Conservation (phyloP, 768 basidiomycete species). For the Boletus insuetus region DNA sequence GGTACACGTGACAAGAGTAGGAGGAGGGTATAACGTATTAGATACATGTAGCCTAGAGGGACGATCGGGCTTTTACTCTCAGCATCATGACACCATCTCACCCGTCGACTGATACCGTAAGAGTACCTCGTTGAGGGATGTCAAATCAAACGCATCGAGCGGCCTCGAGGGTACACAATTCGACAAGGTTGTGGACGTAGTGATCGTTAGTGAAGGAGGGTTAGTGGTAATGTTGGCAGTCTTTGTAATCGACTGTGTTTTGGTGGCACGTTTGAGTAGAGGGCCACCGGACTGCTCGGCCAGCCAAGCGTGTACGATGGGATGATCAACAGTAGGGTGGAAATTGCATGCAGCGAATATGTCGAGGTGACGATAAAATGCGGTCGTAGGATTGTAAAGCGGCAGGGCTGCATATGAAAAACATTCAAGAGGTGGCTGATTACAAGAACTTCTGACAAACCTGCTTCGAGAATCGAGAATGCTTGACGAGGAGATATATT, state of each 20-base stretch:
- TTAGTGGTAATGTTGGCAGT: not conserved
- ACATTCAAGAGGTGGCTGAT: not conserved
- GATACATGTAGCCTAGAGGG: not conserved
- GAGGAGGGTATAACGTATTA: constrained; percentile 6
- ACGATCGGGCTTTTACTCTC: too few relatives aligned
- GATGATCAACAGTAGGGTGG: constrained; percentile 39
- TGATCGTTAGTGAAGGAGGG: constrained; percentile 12
- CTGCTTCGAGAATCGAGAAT: constrained; percentile 39
- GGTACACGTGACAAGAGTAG: constrained; percentile 10
- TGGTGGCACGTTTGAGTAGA: constrained; percentile 10
- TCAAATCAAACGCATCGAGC: constrained; percentile 22
- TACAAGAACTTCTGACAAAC: constrained; percentile 25
- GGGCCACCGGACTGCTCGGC: constrained; percentile 25
- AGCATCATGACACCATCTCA: constrained; percentile 6
- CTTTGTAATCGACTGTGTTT: constrained; percentile 10
- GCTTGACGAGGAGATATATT: constrained; percentile 40
- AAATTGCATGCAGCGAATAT: constrained; percentile 43
- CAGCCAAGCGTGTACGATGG: constrained; percentile 40
- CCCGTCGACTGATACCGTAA: constrained; percentile 25
- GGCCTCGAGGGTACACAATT: constrained; percentile 5
- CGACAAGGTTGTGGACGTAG: constrained; percentile 6
- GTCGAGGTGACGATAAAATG: constrained; percentile 47
- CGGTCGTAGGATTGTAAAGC: constrained; percentile 48
- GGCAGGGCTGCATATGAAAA: constrained; percentile 41
- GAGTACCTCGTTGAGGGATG: constrained; percentile 24